Conservation (phyloP, 306 rosid species). For the Sicyos baderoa region DNA sequence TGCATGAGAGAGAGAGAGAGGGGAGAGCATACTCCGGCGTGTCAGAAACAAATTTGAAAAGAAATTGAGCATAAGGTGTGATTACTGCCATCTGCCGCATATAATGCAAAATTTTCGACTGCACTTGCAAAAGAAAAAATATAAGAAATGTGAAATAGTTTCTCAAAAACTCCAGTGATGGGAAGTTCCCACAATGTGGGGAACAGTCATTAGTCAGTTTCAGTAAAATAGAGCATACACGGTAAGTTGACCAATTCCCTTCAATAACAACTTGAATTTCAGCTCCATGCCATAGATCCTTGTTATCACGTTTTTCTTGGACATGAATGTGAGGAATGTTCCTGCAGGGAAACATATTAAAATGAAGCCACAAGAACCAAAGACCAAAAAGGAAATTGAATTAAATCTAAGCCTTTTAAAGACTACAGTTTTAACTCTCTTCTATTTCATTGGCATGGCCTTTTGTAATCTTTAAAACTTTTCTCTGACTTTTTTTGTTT, state of each 20-base stretch:
- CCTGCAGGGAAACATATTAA: constrained; percentile 40
- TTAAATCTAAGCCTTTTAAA: not conserved
- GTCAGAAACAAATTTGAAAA: constrained; percentile 75
- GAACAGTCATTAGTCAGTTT: not conserved
- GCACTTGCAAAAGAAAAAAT: constrained; percentile 35
- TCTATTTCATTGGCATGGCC: no score
- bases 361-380: constrained; percentile 21
- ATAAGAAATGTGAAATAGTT: not conserved
- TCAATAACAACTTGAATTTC: constrained; percentile 96
- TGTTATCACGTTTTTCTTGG: constrained; percentile 68
- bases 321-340: constrained; percentile 83
- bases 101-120: constrained; percentile 90
- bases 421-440: no score
- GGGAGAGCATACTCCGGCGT: constrained; percentile 54
- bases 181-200: not conserved
- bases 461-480: no score
- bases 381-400: not conserved
- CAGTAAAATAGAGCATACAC: constrained; percentile 38
- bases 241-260: constrained; percentile 97
- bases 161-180: not conserved
- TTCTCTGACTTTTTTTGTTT: no score
- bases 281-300: constrained; percentile 79
- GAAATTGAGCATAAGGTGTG: constrained; percentile 65
- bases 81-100: constrained; percentile 91
- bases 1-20: constrained; percentile 13